Base-by-base conservation (phyloP, 2,329 filamentous ascomycete species). In the Colletotrichum chlorophyti region DNA sequence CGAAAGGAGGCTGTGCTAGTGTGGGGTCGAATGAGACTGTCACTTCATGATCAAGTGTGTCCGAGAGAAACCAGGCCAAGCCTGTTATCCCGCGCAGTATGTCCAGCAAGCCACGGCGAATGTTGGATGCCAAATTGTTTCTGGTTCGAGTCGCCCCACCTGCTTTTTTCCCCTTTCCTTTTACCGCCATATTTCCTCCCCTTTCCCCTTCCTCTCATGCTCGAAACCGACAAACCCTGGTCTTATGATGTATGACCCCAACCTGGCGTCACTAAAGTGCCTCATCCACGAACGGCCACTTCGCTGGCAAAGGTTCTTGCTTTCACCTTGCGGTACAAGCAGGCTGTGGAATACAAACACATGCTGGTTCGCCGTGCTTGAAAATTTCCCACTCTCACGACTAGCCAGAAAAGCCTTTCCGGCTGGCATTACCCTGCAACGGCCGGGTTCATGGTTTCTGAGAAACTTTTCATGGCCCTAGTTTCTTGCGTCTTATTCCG, bases 1-100 rank as follows among this genome's bases (percentile, higher is more conserved):
- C 47, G 32, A 31, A 60, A 60, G 58, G 58, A 58, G 58, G 58
- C 58, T 60, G 58, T 60, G 58, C 53, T 58, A 51, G 58, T 60
- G 58, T 60, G 58, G 58, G 53, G 58, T 60, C 58, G 37, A 58
- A 58, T 60, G 45, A 32, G 38, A 55, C 41, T 60, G 46, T 53
- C 58, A 57, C 46, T 58, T n/a, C 45, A 42, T 58, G 45, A 55
- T 51, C 45, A 38, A 46, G 34, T 58, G 51, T 45, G 46, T 47
- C 38, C 53, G n/a, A 23, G 32, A 45, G 41, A 46, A 32, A 41
- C 31, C 45, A 35, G 38, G 57, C 57, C 57, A 60, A 60, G 52
- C 50, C 51, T 55, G 46, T 29, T 40, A 32, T 51, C 52, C 45
- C 27, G 40, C 41, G 53, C 53, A 46, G 46, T 58, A 46, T 58